phyloP scores from a whole-genome alignment of 352 stramenopile species.

The Blastocystis sp. region DNA sequence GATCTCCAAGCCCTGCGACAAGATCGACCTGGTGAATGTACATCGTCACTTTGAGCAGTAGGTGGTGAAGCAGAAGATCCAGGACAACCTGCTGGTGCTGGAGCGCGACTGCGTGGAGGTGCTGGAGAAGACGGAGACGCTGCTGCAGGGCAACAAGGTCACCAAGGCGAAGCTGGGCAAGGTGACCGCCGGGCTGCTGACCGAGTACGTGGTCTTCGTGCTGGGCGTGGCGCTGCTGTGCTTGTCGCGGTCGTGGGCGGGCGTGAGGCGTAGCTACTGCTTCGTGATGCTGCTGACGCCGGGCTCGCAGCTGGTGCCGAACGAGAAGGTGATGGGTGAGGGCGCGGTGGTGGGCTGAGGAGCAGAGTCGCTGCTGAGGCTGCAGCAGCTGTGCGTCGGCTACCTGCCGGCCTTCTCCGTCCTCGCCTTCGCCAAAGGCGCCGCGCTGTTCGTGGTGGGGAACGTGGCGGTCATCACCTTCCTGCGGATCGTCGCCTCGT shows the following conservation, averaged over 20 bases:
- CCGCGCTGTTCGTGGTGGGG: not conserved
- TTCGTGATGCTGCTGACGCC: slow-evolving; percentile 1
- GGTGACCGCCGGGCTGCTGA: not conserved
- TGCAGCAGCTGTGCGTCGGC: not conserved
- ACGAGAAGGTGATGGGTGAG: not conserved
- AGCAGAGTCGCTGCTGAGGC: not conserved
- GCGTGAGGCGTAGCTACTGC: not conserved
- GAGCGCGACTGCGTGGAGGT: slow-evolving; percentile 71
- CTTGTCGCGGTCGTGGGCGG: not conserved
- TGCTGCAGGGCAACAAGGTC: not conserved
- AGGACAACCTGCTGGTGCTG: slow-evolving; percentile 77
- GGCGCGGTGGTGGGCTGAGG: not conserved
- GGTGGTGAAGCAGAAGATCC: slow-evolving; percentile 78
- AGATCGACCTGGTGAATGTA: slow-evolving; percentile 75
- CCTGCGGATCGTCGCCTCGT: not conserved
- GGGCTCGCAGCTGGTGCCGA: not conserved
- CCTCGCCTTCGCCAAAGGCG: not conserved
- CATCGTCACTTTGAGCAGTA: slow-evolving; percentile 72
- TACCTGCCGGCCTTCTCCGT: slow-evolving; percentile 41
- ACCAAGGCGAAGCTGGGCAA: slow-evolving; percentile 13
- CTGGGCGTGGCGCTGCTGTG: not conserved
- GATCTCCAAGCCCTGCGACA: slow-evolving; percentile 70
- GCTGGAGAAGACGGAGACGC: slow-evolving; percentile 68
- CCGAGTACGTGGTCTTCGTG: not conserved
- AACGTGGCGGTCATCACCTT: not conserved